A percentile compares a stretch with the other conserved stretches of the same genome.
Conservation (phyloP, 768 basidiomycete species). For the Mycena vitilis region DNA sequence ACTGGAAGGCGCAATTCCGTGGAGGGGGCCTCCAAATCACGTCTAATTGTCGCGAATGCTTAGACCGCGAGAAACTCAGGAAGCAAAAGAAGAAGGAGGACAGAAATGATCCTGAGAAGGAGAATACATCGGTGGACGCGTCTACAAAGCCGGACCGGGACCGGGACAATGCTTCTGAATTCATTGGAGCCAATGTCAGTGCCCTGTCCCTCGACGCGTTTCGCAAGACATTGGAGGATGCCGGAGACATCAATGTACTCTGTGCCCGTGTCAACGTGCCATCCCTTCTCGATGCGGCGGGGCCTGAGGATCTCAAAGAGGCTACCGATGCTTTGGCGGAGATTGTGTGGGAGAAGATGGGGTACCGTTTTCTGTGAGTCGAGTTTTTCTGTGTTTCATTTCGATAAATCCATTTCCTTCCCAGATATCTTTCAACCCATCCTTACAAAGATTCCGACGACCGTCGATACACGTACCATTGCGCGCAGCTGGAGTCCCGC, state of each 20-base stretch:
- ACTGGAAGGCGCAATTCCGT: constrained; percentile 13
- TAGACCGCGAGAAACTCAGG: background rate
- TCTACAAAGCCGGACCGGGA: background rate
- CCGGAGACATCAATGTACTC: background rate
- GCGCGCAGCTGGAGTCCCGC: constrained; percentile 6
- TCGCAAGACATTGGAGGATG: background rate
- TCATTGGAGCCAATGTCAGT: background rate
- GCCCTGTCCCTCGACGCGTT: constrained; percentile 5
- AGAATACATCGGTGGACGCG: constrained; percentile 7
- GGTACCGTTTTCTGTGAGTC: constrained; percentile 14
- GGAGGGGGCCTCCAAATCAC: background rate
- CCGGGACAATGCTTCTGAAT: constrained; percentile 6
- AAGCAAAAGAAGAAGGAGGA: background rate
- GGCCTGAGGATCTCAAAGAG: background rate
- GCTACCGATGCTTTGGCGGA: background rate
- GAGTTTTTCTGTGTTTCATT: no score
- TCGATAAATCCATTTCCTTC: no score
- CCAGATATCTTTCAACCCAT: no score
- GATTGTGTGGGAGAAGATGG: constrained; percentile 12
- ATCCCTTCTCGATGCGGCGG: background rate
- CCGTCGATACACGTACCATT: background rate
- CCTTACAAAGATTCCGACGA: no score
- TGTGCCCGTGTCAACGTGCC: background rate
- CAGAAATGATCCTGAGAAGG: constrained; percentile 1
- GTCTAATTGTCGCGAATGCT: constrained; percentile 3